phyloP scores from a whole-genome alignment of 2,329 filamentous ascomycete genomes.

The Colletotrichum phormii region DNA sequence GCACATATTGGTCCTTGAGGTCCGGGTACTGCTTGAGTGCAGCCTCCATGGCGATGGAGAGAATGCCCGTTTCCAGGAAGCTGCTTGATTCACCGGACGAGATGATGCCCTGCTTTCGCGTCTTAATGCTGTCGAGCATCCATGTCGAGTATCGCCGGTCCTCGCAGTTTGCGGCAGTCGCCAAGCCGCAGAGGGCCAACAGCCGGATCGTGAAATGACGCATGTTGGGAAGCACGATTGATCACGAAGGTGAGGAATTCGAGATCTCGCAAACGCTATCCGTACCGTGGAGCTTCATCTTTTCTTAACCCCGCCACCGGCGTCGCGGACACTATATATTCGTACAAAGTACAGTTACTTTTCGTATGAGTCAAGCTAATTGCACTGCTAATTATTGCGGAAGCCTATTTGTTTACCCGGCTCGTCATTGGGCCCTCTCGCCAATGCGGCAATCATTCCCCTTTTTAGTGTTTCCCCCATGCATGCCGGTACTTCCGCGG shows the following conservation, averaged over 20 bases:
- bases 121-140: constrained; percentile 43
- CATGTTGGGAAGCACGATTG: neutral
- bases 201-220: neutral
- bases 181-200: constrained; percentile 8
- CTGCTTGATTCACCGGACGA: constrained; percentile 39
- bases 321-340: neutral
- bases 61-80: constrained; percentile 41
- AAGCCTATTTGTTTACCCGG: neutral
- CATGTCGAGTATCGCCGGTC: constrained; percentile 34
- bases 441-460: neutral
- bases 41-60: constrained; percentile 38
- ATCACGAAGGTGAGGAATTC: neutral
- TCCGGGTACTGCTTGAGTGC: constrained; percentile 36
- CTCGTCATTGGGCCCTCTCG: neutral
- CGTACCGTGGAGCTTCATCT: neutral
- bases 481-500: neutral
- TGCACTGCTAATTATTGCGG: neutral
- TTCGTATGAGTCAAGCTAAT: neutral
- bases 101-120: constrained; percentile 39
- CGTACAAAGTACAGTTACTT: neutral
- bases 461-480: neutral
- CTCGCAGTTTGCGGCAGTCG: constrained; percentile 1
- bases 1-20: constrained; percentile 6
- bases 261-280: neutral
- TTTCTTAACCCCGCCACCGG: neutral